Evolutionary conservation across 352 stramenopile genomes (phyloP), one percentile per base, ranked within the genome.

Genomic region (Globisporangium ultimum): DNA sequence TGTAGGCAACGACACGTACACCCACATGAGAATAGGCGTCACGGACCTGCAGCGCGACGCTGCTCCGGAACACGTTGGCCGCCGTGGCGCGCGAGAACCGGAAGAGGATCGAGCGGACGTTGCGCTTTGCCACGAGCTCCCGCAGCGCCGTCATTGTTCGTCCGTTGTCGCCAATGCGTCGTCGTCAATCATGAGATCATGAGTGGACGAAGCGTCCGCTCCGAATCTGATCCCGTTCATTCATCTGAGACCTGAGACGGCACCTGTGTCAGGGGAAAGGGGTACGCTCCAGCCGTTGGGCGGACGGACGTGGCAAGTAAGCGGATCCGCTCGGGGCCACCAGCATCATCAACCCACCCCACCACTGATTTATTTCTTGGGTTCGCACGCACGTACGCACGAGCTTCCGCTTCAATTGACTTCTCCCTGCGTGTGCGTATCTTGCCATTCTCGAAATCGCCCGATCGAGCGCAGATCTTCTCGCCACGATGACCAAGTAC

Each of bases 51-150:
- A 34, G 14, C 15, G 21, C 11, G 18, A 38, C 20, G 7, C 28
- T 17, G 13, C 8, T 47, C 34, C 51, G 48, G 38, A 57, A 48
- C 4, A n/a, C 51, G 20, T 40, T 20, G 8, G 13, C 45, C 0
- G 67, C 60, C 11, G 57, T 74, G 1, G 32, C 12, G 10, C 50
- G 47, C 32, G 66, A 67, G 12, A 84, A 55, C 7, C 76, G 71
- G 54, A 87, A 69, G 43, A 86, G 55, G n/a, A 89, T 63, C 28
- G 68, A 69, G 41, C 79, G 79, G 38, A 83, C 52, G 24, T 87
- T 89, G 46, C 68, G 66, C 57, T 68, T 56, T 17, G 42, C 50
- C n/a, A 67, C 68, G 14, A 71, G 47, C 24, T 61, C 58, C 11
- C 68, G 60, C 28, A 59, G 53, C 24, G 24, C 24, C 24, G 24